Evolutionary conservation across 1,284 basidiomycete species (phyloP), one percentile per base, ranked within the genome.

Genomic region (Puccinia horiana): DNA sequence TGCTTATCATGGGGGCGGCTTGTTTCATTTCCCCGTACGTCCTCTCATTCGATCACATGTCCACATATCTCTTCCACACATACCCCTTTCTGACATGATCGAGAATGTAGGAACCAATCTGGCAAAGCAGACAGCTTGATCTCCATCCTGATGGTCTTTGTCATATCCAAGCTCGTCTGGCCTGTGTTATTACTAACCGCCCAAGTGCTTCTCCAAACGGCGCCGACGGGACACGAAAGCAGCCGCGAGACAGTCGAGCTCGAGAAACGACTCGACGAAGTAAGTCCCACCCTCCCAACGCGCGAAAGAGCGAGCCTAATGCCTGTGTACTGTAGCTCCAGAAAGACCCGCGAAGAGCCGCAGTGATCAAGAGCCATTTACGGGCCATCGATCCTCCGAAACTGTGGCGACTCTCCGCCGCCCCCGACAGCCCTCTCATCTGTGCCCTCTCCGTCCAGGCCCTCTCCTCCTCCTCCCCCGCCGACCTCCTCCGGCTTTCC

Each of bases 371-470:
- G 40, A 42, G 37, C 4, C 12, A 70, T 49, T 9, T 95, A 29
- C 85, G 92, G 0, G 92, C 93, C 84, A 89, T 94, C 12, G 92
- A 92, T 0, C 90, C 92, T 14, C 93, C 93, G 0, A 93, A 94
- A 84, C 91, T 95, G 76, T 95, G 94, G 94, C 93, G 94, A 85
- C 89, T 94, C 26, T 35, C 72, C 16, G 82, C 81, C 12, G 49
- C 32, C 14, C 29, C 74, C 52, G 9, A 11, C 29, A 83, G 82
- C 8, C 85, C 85, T 0, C 83, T 96, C 61, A 91, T 96, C n/a
- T 91, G 94, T 32, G 94, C 94, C 29, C 88, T 96, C 44, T 91
- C 93, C 84, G 88, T 94, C 58, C 93, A 94, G 85, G 92, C 96
- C 23, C 88, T 89, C 73, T 87, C 89, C 52, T 91, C 93, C 82